Evolutionary conservation across 192 early-diverging fungal species (phyloP).

Genomic region (Coemansia sp.): DNA sequence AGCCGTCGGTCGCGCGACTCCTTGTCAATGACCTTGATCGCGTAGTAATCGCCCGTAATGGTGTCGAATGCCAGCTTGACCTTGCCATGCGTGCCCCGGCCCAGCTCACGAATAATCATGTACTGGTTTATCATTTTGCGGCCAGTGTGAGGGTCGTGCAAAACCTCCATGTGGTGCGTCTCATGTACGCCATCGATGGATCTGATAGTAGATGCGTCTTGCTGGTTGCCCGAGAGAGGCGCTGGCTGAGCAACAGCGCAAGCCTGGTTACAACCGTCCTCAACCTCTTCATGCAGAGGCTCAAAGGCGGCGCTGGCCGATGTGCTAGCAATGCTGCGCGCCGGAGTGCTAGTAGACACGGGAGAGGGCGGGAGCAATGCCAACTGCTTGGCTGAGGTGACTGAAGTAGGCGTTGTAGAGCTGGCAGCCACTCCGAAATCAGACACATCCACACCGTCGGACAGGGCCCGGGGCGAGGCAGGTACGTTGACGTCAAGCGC

Average conservation of each 20-base stretch:
- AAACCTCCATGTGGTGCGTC: constrained; percentile 80
- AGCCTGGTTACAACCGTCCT: constrained; percentile 5
- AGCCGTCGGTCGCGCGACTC: constrained; percentile 52
- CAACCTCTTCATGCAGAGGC: constrained; percentile 26
- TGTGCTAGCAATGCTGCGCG: constrained; percentile 29
- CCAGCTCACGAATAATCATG: constrained; percentile 87
- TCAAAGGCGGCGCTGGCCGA: constrained; percentile 33
- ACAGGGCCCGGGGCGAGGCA: constrained; percentile 37
- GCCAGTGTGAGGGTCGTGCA: constrained; percentile 82
- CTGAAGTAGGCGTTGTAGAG: constrained; percentile 1
- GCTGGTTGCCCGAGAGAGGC: not conserved
- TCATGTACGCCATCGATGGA: constrained; percentile 67
- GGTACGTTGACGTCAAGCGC: constrained; percentile 34
- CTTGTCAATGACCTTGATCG: constrained; percentile 62
- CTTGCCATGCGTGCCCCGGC: constrained; percentile 94
- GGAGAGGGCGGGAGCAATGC: constrained; percentile 35
- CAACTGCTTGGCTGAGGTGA: constrained; percentile 4
- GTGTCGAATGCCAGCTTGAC: constrained; percentile 89
- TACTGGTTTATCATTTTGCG: constrained; percentile 98
- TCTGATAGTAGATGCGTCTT: not conserved
- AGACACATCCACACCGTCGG: constrained; percentile 45
- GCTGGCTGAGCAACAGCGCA: not conserved
- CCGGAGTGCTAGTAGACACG: constrained; percentile 32
- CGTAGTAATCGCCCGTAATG: constrained; percentile 70
- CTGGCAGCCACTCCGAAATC: constrained; percentile 48